These are phyloP conservation scores for Parafenestella ontariensis DNA, from an alignment of 2,329 filamentous ascomycete species.

Conservation along the genomic window DNA sequence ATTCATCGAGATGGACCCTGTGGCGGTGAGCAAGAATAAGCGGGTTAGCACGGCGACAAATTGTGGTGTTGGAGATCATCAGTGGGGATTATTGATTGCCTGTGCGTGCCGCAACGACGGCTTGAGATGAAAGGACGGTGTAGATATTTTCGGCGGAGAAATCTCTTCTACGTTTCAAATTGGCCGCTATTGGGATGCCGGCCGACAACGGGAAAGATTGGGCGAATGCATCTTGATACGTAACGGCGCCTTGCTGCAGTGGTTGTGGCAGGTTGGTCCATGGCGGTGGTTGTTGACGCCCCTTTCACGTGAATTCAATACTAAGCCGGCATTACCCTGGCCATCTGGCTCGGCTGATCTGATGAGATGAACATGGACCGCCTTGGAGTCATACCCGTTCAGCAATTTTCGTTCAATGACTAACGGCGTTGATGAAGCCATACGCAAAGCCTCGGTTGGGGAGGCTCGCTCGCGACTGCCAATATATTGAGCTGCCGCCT, in stretches of 20 bases:
- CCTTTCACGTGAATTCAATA: slow-evolving; percentile 41
- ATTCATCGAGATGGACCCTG: slow-evolving; percentile 10
- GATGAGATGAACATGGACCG: slow-evolving; percentile 24
- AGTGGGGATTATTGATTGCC: slow-evolving; percentile 25
- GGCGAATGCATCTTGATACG: slow-evolving; percentile 35
- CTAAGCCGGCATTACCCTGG: slow-evolving; percentile 31
- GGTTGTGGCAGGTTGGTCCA: slow-evolving; percentile 19
- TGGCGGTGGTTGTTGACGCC: slow-evolving; percentile 20
- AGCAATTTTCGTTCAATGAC: slow-evolving; percentile 29
- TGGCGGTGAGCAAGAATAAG: slow-evolving; percentile 31
- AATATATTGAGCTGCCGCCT: slow-evolving; percentile 22
- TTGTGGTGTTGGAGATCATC: slow-evolving; percentile 31
- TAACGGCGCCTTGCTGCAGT: slow-evolving; percentile 13
- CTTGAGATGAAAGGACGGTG: slow-evolving; percentile 31
- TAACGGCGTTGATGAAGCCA: slow-evolving; percentile 15
- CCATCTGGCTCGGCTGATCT: slow-evolving; percentile 43
- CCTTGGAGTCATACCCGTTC: slow-evolving; percentile 23
- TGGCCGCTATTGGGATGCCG: slow-evolving; percentile 1
- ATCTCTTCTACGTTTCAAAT: slow-evolving; percentile 16
- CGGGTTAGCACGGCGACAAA: slow-evolving; percentile 23
- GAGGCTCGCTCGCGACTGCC: slow-evolving; percentile 25
- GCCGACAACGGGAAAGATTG: slow-evolving; percentile 8
- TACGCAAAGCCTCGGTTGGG: slow-evolving; percentile 23
- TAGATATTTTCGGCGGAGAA: slow-evolving; percentile 3
- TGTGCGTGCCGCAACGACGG: slow-evolving; percentile 26